Evolutionary conservation across 208 protist genomes (phyloP).

Genomic region (Herpetomonas tarakana): DNA sequence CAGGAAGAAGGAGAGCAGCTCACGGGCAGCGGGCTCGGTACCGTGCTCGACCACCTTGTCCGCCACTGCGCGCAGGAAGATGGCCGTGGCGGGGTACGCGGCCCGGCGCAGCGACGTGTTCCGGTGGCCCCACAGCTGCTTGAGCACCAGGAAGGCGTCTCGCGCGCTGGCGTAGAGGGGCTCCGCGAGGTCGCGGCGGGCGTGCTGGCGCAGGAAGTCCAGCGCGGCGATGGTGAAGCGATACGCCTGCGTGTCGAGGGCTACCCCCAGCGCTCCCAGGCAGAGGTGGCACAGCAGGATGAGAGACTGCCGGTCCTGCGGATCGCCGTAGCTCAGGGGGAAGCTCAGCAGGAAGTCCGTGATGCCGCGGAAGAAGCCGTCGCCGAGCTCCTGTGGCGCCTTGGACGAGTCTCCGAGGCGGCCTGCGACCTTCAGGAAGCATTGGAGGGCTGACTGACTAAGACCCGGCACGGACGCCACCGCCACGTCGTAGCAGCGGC

Average conservation of each 20-base stretch:
- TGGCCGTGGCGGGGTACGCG: conserved; percentile 26
- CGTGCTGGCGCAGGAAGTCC: conserved; percentile 23
- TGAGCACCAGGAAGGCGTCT: conserved; percentile 19
- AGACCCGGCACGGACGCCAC: not conserved
- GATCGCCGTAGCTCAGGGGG: conserved; percentile 13
- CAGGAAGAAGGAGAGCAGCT: conserved; percentile 10
- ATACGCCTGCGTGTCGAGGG: conserved; percentile 23
- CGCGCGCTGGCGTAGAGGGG: conserved; percentile 22
- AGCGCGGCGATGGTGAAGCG: conserved; percentile 39
- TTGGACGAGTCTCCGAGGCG: conserved; percentile 10
- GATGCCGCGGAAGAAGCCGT: conserved; percentile 44
- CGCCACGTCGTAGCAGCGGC: conserved; percentile 2
- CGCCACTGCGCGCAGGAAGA: conserved; percentile 35
- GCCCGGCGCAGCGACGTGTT: conserved; percentile 50
- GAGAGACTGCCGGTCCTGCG: conserved; percentile 6
- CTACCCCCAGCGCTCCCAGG: conserved; percentile 27
- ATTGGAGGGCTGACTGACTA: not conserved
- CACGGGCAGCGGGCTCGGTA: not conserved
- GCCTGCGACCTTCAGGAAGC: conserved; percentile 19
- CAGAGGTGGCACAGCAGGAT: conserved; percentile 37
- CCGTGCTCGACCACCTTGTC: conserved; percentile 6
- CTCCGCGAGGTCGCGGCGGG: conserved; percentile 19
- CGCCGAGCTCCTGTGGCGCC: conserved; percentile 30
- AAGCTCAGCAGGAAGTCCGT: conserved; percentile 26
- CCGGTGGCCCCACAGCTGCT: conserved; percentile 40